These are phyloP conservation scores for Phaseolus lunatus DNA, from an alignment of 306 rosid species.

Conservation along the genomic window DNA sequence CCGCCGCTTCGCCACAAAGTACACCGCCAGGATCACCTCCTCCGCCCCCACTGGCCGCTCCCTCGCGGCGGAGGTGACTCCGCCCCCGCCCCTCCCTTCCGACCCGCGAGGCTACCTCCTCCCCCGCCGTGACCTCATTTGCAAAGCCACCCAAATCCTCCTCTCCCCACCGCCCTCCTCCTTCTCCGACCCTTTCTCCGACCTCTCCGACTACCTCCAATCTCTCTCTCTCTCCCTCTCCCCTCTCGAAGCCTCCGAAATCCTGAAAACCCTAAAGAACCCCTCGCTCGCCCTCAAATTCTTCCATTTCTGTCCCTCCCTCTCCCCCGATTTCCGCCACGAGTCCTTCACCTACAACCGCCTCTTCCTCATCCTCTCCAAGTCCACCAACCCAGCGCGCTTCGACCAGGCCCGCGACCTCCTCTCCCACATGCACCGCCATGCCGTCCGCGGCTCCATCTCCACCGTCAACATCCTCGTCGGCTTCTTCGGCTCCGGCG, in stretches of 20 bases:
- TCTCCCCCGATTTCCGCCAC: conserved; percentile 69
- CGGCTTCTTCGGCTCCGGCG: conserved; percentile 61
- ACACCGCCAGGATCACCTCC: conserved; percentile 85
- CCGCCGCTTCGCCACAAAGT: conserved; percentile 76
- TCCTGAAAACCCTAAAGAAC: conserved; percentile 69
- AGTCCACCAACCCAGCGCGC: conserved; percentile 61
- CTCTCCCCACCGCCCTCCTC: conserved; percentile 50
- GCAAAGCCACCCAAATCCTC: conserved; percentile 80
- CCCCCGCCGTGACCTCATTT: conserved; percentile 83
- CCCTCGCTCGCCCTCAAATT: conserved; percentile 75
- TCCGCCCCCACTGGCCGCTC: conserved; percentile 74
- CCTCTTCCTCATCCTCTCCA: conserved; percentile 83
- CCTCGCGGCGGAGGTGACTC: conserved; percentile 74
- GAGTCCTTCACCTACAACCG: conserved; percentile 82
- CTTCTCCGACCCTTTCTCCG: conserved; percentile 69
- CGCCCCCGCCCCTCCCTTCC: conserved; percentile 62
- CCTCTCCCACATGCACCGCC: conserved; percentile 66
- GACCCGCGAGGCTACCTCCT: conserved; percentile 77
- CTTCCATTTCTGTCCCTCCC: conserved; percentile 80
- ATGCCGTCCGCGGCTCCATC: conserved; percentile 64
- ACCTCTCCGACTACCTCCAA: conserved; percentile 71
- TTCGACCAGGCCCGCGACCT: conserved; percentile 61
- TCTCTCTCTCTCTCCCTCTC: conserved; percentile 75
- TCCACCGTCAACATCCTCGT: conserved; percentile 84
- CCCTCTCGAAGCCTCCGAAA: conserved; percentile 81